Evolutionary conservation across 2,329 filamentous ascomycete genomes (phyloP), one percentile per base, ranked within the genome.

Genomic region (Cladosporium sp.): DNA sequence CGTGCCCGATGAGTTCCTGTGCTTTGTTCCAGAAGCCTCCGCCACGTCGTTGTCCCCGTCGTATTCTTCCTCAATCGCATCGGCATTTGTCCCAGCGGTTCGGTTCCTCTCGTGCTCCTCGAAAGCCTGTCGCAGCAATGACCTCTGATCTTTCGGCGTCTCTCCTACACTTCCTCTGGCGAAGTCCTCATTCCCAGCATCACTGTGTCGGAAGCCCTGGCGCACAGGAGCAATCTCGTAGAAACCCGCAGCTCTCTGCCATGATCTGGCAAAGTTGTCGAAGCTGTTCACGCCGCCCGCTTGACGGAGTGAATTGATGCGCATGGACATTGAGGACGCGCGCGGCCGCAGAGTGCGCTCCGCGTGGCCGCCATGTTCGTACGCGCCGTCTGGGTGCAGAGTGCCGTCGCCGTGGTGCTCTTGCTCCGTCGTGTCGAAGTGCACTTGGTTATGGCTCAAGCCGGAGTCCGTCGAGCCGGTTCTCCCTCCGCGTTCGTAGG

Each of bases 201-300:
- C 70, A 11, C 65, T 64, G 45, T 75, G 65, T 47, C 88, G 76
- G 65, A 95, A 89, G 29, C 88, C 85, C 12, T 84, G 83, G 13
- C 84, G 82, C 50, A 88, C 84, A 4, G 89, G 89, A 29, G 93
- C 85, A 59, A 96, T 88, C 68, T 96, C 91, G 56, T 83, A 80
- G 69, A 97, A 97, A 51, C 80, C 85, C 20, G 90, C 89, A 32
- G 92, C 92, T 66, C 92, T 84, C 70, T 92, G 89, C 87, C 90
- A 96, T 61, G 89, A 95, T 54, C 87, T 82, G 39, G 91, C 88
- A 66, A 97, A 97, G 63, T 91, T 95, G 64, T 93, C 86, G 61
- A 97, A 87, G 69, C 88, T 95, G 74, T 97, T 97, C 54, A 91
- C 86, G 44, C 92, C 92, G 57, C 92, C 93, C 42, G 88, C 85